Evolutionary conservation across 768 basidiomycete genomes (phyloP), one percentile per base, ranked within the genome.

Genomic region (Naganishia vishniacii): DNA sequence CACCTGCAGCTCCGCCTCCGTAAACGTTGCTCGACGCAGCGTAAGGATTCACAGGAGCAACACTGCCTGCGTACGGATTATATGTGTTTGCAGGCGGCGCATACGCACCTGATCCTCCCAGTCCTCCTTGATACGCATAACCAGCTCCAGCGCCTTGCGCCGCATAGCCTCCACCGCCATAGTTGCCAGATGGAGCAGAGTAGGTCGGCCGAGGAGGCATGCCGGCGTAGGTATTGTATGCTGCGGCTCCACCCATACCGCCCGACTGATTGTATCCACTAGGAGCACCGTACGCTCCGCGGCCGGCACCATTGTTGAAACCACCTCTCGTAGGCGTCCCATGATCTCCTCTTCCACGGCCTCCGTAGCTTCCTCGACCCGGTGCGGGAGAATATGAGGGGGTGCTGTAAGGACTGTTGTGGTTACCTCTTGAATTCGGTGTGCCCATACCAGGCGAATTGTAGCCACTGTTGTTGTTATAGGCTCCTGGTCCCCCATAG

Each of bases 1-100:
- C 81, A 40, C 80, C 76, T 6, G 78, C n/a, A n/a, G n/a, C 77
- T 41, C 74, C 61, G 15, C 67, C 62, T 6, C 34, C 53, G 26
- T 56, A 56, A 9, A 34, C 15, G 26, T 56, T 40, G 9, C 20
- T 41, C 34, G 69, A 66, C 18, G 64, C 49, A n/a, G 67, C 67
- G 47, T 64, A 51, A 11, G 61, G 44, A 11, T 42, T 41, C 34
- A 49, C 56, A 23, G 68, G 67, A 42, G 63, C 61, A 26, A 29
- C 47, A 42, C 23, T 31, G 31, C 61, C 40, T n/a, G 42, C 59
- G 25, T 62, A 45, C 25, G 59, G 59, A 31, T 44, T 44, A 18
- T 28, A 32, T 4, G 51, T 41, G 51, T 31, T 34, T 8, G 51
- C 37, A 4, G 51, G 29, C 6, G 51, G 59, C 0, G 40, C 68